These are phyloP conservation scores for Saccharomyces pastorianus DNA, from an alignment of 1,139 yeast genomes.

Conservation along the genomic window DNA sequence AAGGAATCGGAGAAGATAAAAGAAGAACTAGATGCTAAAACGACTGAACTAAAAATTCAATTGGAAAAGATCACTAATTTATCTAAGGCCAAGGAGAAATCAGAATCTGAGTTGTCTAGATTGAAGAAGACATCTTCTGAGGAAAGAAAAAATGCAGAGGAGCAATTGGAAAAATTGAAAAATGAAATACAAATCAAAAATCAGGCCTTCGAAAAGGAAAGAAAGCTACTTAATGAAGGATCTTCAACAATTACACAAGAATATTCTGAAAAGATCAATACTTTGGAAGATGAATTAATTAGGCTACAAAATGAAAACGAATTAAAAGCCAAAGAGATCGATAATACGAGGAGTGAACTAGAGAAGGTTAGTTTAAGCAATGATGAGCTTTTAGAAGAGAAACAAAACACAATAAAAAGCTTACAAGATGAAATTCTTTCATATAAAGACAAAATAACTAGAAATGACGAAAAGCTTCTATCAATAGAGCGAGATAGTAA, in stretches of 20 bases:
- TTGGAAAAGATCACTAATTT: background rate
- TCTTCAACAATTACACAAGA: slow-evolving; percentile 45
- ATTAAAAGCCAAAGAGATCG: slow-evolving; percentile 10
- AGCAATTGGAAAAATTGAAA: slow-evolving; percentile 21
- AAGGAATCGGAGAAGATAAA: background rate
- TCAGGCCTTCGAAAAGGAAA: slow-evolving; percentile 44
- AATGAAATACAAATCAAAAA: slow-evolving; percentile 32
- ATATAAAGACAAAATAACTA: background rate
- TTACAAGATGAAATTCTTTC: background rate
- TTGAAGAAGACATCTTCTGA: background rate
- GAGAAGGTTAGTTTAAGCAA: slow-evolving; percentile 3
- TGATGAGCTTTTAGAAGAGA: background rate
- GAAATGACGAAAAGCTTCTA: background rate
- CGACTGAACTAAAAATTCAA: background rate
- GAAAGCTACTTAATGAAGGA: slow-evolving; percentile 40
- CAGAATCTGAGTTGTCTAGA: background rate
- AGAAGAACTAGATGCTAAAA: background rate
- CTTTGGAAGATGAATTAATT: slow-evolving; percentile 29
- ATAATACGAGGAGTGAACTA: slow-evolving; percentile 7
- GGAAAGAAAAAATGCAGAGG: slow-evolving; percentile 2
- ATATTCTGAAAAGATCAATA: slow-evolving; percentile 41
- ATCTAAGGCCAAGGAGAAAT: background rate
- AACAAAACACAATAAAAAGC: background rate
- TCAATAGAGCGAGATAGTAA: background rate
- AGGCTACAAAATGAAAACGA: slow-evolving; percentile 4